Percentiles rank a stretch among this genome's conserved stretches.
These are phyloP conservation scores for Penicillium sp. DNA, from an alignment of 2,329 filamentous ascomycete species.

Conservation along the genomic window DNA sequence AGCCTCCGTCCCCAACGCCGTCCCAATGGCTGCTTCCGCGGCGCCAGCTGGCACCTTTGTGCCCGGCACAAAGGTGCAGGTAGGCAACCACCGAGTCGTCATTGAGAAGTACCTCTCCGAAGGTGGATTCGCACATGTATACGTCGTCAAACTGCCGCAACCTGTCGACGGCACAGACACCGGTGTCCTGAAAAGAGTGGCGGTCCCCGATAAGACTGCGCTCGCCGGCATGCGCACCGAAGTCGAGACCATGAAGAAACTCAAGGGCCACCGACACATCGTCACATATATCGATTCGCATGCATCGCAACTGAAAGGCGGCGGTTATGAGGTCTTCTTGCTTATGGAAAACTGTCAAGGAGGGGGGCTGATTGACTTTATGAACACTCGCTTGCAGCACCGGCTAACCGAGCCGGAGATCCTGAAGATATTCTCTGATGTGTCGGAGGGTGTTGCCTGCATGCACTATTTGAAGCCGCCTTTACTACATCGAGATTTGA, in stretches of 20 bases:
- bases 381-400: slow-evolving; percentile 97
- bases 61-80: slow-evolving; percentile 93
- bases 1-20: slow-evolving; percentile 32
- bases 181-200: slow-evolving; percentile 89
- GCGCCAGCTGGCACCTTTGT: slow-evolving; percentile 78
- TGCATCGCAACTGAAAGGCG: slow-evolving; percentile 85
- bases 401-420: slow-evolving; percentile 97
- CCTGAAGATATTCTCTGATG: slow-evolving; percentile 91
- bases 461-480: slow-evolving; percentile 99
- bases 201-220: slow-evolving; percentile 91
- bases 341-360: slow-evolving; percentile 98
- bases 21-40: slow-evolving; percentile 26
- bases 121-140: slow-evolving; percentile 96
- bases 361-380: slow-evolving; percentile 96
- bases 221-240: slow-evolving; percentile 95
- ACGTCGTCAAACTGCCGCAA: slow-evolving; percentile 81
- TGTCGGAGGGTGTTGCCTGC: slow-evolving; percentile 91
- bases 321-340: slow-evolving; percentile 95
- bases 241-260: slow-evolving; percentile 99
- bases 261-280: slow-evolving; percentile 93
- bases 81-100: slow-evolving; percentile 84
- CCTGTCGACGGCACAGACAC: slow-evolving; percentile 72
- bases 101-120: slow-evolving; percentile 98
- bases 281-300: slow-evolving; percentile 99
- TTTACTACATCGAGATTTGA: slow-evolving; percentile 87